Evolutionary conservation across 2,329 filamentous ascomycete species (phyloP).

Genomic region (Xenoacremonium recifei): DNA sequence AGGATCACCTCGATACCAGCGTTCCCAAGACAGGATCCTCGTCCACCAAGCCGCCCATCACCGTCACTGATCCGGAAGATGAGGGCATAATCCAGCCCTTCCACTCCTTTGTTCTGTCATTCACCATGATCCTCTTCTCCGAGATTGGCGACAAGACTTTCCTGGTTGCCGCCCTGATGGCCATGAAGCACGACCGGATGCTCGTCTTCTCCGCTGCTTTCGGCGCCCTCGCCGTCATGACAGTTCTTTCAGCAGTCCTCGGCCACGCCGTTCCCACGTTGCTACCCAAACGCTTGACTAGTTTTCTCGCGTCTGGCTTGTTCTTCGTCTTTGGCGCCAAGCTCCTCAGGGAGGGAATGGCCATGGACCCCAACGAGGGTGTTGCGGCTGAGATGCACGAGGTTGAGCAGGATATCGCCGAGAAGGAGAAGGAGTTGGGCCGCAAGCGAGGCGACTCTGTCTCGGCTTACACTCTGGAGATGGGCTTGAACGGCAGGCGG

Average conservation of each 20-base stretch:
- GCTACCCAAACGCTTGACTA: slow-evolving; percentile 87
- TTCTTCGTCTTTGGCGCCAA: slow-evolving; percentile 89
- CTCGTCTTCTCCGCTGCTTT: slow-evolving; percentile 96
- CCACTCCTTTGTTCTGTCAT: slow-evolving; percentile 87
- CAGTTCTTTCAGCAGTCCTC: slow-evolving; percentile 85
- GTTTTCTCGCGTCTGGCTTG: slow-evolving; percentile 77
- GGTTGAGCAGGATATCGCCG: slow-evolving; percentile 88
- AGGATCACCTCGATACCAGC: slow-evolving; percentile 58
- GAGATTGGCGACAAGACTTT: slow-evolving; percentile 99
- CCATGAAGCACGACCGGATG: slow-evolving; percentile 94
- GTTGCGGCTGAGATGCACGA: slow-evolving; percentile 98
- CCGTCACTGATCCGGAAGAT: slow-evolving; percentile 44
- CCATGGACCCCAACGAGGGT: slow-evolving; percentile 86
- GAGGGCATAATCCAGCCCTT: slow-evolving; percentile 71
- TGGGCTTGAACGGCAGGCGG: slow-evolving; percentile 70
- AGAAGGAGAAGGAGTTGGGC: slow-evolving; percentile 80
- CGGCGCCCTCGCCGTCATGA: slow-evolving; percentile 89
- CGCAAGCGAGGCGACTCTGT: slow-evolving; percentile 63
- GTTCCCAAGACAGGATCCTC: slow-evolving; percentile 13
- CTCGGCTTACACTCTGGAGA: slow-evolving; percentile 76
- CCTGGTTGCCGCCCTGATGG: slow-evolving; percentile 94
- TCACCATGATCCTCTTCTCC: slow-evolving; percentile 96
- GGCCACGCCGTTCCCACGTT: slow-evolving; percentile 90
- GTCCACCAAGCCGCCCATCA: slow-evolving; percentile 26
- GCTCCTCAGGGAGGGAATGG: slow-evolving; percentile 80